phyloP scores from a whole-genome alignment of 768 basidiomycete genomes.

The Candolleomyces efflorescens region DNA sequence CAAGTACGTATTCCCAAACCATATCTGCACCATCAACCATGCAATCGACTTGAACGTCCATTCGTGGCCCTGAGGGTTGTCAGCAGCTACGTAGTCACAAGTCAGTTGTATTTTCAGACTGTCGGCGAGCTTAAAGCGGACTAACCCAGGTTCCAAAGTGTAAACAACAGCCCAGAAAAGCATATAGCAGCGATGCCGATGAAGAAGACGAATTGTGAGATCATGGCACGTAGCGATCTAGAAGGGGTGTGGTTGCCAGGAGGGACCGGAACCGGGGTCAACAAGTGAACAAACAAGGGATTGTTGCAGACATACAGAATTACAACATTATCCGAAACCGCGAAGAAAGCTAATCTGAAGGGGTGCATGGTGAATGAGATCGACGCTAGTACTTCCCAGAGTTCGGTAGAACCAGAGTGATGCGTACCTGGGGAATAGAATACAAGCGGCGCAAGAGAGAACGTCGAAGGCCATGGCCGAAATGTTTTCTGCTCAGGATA shows the following conservation, averaged over 20 bases:
- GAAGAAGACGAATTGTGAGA: constrained; percentile 74
- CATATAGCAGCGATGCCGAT: constrained; percentile 72
- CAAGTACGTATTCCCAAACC: constrained; percentile 77
- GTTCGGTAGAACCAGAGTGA: not conserved
- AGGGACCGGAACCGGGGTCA: not conserved
- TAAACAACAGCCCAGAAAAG: constrained; percentile 70
- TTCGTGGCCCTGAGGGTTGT: constrained; percentile 18
- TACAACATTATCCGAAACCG: constrained; percentile 73
- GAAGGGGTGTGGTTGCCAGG: not conserved
- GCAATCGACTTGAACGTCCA: constrained; percentile 53
- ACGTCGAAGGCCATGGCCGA: constrained; percentile 78
- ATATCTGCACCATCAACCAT: constrained; percentile 85
- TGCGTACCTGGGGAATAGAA: constrained; percentile 72
- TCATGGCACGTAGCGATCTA: constrained; percentile 81
- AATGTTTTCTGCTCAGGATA: constrained; percentile 27
- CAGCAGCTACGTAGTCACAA: constrained; percentile 26
- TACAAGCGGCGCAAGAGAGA: constrained; percentile 79
- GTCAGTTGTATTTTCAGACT: too few species aligned
- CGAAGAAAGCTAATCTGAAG: constrained; percentile 68
- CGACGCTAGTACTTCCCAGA: not conserved
- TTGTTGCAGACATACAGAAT: constrained; percentile 52
- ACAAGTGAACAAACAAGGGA: not conserved
- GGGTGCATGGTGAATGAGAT: constrained; percentile 16
- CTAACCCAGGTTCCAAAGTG: constrained; percentile 43
- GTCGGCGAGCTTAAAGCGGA: constrained; percentile 10